phyloP scores from a whole-genome alignment of 306 rosid species.

The Gynostemma pentaphyllum region DNA sequence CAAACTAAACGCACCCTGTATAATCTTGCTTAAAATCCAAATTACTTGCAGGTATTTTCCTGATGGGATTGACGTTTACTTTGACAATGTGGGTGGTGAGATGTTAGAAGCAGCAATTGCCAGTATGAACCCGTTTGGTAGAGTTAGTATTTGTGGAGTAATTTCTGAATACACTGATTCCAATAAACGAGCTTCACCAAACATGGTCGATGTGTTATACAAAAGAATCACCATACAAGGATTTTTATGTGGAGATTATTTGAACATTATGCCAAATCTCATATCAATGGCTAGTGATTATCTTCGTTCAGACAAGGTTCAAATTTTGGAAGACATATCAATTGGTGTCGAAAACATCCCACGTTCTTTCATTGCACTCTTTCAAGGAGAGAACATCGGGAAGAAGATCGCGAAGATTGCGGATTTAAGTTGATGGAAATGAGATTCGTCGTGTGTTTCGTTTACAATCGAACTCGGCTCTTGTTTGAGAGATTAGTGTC shows the following conservation, averaged over 20 bases:
- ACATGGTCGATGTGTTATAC: constrained; percentile 48
- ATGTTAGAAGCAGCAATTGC: constrained; percentile 61
- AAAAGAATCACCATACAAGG: constrained; percentile 51
- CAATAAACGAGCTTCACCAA: constrained; percentile 27
- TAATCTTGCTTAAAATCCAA: too few species aligned
- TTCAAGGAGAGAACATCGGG: constrained; percentile 50
- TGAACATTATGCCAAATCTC: constrained; percentile 30
- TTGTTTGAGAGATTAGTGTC: too few species aligned
- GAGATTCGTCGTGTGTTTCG: too few species aligned
- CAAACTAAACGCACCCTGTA: too few species aligned
- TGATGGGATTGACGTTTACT: constrained; percentile 64
- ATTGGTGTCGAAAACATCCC: constrained; percentile 49
- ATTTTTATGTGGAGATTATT: constrained; percentile 34
- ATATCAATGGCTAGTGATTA: constrained; percentile 24
- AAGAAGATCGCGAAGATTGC: constrained; percentile 45
- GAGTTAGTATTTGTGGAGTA: constrained; percentile 54
- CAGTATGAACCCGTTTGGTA: constrained; percentile 58
- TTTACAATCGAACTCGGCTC: too few species aligned
- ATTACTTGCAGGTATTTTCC: constrained; percentile 59
- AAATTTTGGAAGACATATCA: constrained; percentile 42
- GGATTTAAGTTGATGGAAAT: too few species aligned
- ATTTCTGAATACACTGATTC: constrained; percentile 45
- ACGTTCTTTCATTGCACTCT: constrained; percentile 52
- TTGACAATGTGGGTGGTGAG: constrained; percentile 71
- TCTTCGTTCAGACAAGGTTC: constrained; percentile 28